Evolutionary conservation across 257 asterid species (phyloP), one percentile per base, ranked within the genome.

Genomic region (Primulina huaijiensis): DNA sequence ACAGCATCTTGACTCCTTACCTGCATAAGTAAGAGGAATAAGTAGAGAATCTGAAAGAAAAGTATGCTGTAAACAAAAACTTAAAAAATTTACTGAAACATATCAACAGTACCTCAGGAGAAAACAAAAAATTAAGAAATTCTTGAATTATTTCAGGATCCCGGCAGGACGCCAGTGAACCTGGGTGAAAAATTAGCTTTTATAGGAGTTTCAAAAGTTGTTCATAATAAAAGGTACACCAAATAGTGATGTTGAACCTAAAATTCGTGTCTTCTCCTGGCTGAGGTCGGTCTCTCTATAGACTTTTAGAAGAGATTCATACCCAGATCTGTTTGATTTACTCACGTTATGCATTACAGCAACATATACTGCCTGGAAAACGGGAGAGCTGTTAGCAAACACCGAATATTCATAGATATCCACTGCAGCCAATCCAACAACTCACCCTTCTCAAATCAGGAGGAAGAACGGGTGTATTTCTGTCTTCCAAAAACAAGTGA

Each of bases 1-100:
- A 94, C 90, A 72, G 82, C 96, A 75, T 93, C 96, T 82, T 90
- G 99, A 85, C 92, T 90, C 82, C 99, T 81, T 34, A 94, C 99
- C 97, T 94, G 68, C 69, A 73, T 62, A 40, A 20, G 74, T 65
- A 29, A 59, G 31, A 53, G 9, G 23, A 60, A 37, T 8, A 72
- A 43, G 31, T 25, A 72, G 29, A 64, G 8, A 65, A 57, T 64
- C 52, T 11, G 37, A 35, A 70, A 31, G n/a, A 37, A 65, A 69
- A 8, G 29, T 23, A n/a, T 40, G 40, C 30, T 19, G 68, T 37
- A 60, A 31, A 38, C 23, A 31, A 58, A 56, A 73, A 25, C 58
- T 25, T 53, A 6, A 70, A 65, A 40, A 30, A 53, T 59, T 23
- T 25, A 4, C 72, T n/a, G 21, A 17, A 57, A 60, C 23, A 63